Evolutionary conservation across 2,329 filamentous ascomycete species (phyloP), one percentile per base, ranked within the genome.

Genomic region (Xylaria sp.): DNA sequence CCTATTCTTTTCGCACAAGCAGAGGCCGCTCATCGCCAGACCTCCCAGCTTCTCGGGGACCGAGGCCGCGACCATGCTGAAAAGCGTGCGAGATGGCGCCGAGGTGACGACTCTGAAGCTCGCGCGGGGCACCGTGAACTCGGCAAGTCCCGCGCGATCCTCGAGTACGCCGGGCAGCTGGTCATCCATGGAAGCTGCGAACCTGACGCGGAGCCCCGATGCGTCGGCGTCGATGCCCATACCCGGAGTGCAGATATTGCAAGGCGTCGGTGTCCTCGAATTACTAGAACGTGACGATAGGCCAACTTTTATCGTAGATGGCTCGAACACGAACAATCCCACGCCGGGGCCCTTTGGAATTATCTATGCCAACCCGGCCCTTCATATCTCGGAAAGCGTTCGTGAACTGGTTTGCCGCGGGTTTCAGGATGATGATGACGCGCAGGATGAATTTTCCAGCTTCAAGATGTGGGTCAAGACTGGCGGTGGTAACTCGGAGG

Each of bases 241-340:
- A 1, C 76, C 82, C 1, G 76, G 78, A 4, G 59, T 84, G 41
- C 78, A 84, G 47, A 74, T 84, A 46, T 76, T 92, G 4, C 82
- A 83, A 39, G 81, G 81, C 21, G 77, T 92, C 47, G 86, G 88
- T 20, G 79, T 91, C 8, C 72, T 87, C 18, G 90, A 93, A 69
- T 74, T 93, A 38, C 71, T 94, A 39, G 89, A 93, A 66, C 83
- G 89, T 61, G 90, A 94, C 67, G 83, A 88, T 45, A 78, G 90
- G 43, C 90, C 89, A 2, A 90, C 88, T 0, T 91, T 93, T 63
- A 80, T 93, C 39, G 77, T 93, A 29, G 89, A 93, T 64, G 72
- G 90, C 46, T 76, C 77, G 7, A 83, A 87, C 63, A 70, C 77
- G 1, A 69, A 73, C n/a, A 87, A 86, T 61, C 78, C 76, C 43